Base-by-base conservation (phyloP, 2,329 filamentous ascomycete species). In the Aureobasidium musti region DNA sequence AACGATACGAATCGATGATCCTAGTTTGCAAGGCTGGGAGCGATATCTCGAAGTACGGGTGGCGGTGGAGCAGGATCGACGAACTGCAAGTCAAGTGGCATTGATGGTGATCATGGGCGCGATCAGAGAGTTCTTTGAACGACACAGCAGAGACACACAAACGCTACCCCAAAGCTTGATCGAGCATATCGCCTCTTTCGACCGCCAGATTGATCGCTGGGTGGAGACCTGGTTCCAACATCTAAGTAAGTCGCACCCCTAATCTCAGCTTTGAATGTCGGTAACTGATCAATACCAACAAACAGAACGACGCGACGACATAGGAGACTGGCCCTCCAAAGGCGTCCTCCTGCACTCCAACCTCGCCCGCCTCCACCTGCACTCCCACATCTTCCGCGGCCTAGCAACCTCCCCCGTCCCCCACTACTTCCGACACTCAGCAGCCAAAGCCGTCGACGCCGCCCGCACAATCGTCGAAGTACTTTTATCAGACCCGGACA, bases 81-180 rank as follows among this genome's bases (percentile, higher is more conserved):
- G 86, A 4, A 77, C 88, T 0, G 77, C 84, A 63, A 86, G 84
- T 41, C 86, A 88, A 69, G 84, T 88, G 11, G 82, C 83, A 0
- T 71, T 88, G 13, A 79, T 88, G 66, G 81, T 82, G 23, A 86
- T 87, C n/a, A 75, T 87, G 69, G 82, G 82, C 73, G 80, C 82
- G 73, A 74, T 86, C 72, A 75, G 83, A 70, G 76, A 86, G 10
- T 67, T 84, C 0, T 87, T 88, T 67, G 85, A 86, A 0, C 81
- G 82, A 0, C 84, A 87, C 59, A 82, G 78, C 0, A 82, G 84
- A 21, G 80, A 84, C 33, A 78, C 81, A 26, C 33, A 50, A 53
- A 53, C 49, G 0, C 76, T 87, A 5, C 82, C 82, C 0, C 77
- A 82, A 23, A 79, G 80, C 2, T 84, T 86, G 66, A 79, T 82